Evolutionary conservation across 106 monocot species (phyloP).

Genomic region (Amphibolis antarctica): DNA sequence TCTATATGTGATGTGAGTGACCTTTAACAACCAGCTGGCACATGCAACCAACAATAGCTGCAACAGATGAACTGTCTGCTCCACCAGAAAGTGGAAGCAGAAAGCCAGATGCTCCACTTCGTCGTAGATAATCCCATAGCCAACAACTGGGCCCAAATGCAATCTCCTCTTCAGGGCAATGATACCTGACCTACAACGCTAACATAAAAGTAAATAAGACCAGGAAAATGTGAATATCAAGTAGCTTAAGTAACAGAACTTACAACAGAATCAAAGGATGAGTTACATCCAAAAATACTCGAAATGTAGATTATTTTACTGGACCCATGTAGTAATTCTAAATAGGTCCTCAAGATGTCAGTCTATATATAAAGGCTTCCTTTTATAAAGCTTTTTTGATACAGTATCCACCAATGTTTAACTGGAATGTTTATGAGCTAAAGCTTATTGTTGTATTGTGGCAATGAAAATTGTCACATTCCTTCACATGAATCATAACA

Average conservation of each 20-base stretch:
- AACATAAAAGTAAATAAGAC: neutral
- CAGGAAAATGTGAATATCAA: neutral
- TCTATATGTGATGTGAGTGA: constrained; percentile 3
- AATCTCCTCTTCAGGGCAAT: constrained; percentile 90
- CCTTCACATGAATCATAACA: too few species aligned
- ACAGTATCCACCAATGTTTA: too few species aligned
- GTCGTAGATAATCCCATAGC: constrained; percentile 97
- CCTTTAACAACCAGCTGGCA: constrained; percentile 92
- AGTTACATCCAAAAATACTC: too few species aligned
- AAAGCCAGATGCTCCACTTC: constrained; percentile 97
- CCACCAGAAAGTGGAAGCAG: constrained; percentile 98
- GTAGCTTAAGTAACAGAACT: neutral
- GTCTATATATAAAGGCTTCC: too few species aligned
- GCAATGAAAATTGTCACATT: too few species aligned
- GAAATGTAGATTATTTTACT: too few species aligned
- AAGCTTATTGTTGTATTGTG: too few species aligned
- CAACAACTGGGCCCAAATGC: constrained; percentile 97
- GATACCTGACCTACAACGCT: constrained; percentile 61
- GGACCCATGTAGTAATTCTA: too few species aligned
- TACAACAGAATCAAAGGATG: neutral
- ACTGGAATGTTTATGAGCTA: too few species aligned
- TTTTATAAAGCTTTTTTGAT: too few species aligned
- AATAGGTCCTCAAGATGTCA: too few species aligned
- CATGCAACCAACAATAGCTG: constrained; percentile 97
- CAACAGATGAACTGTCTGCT: constrained; percentile 98